Evolutionary conservation across 202 grass and related monocot genomes (phyloP), one percentile per base, ranked within the genome.

Genomic region (Eragrostis tef): DNA sequence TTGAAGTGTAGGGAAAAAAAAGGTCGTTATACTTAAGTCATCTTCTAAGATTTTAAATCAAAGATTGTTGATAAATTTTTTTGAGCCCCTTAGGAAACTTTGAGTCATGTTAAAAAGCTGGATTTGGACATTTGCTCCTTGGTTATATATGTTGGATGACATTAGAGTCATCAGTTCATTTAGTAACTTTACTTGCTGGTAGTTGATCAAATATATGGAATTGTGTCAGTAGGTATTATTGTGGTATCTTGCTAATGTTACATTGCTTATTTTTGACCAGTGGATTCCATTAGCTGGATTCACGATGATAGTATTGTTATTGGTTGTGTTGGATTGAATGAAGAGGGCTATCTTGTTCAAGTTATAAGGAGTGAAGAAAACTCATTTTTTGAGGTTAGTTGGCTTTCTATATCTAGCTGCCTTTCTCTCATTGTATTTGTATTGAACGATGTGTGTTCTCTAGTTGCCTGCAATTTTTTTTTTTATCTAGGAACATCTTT

Each of bases 261-360:
- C 57, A 51, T 44, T 84, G 62, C 80, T 15, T 80, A 79, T 82
- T 47, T n/a, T 86, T 81, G 36, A 87, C 73, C 81, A 97, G 94
- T 94, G 84, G 95, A 98, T 90, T 91, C 92, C 52, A 79, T 94
- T 75, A 85, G 87, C 54, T 98, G 92, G 95, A 80, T 91, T 73
- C 87, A 80, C 16, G 82, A 88, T 88, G 92, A 98, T 74, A 89
- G 90, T 81, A 90, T 93, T 82, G 83, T 94, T 91, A 22, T 93
- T 16, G 90, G 90, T 71, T 92, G 85, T 81, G 76, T 92, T 88
- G 82, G 76, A 82, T 86, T 98, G 67, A 94, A 91, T 85, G 90
- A 98, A 77, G 90, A 87, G 59, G 88, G 87, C 41, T 98, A 94
- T 75, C 71, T 93, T 69, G 74, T 98, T 85, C 95, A 98, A 79